Conservation (phyloP, 139 green algal genomes). For the Micromonas pusilla region DNA sequence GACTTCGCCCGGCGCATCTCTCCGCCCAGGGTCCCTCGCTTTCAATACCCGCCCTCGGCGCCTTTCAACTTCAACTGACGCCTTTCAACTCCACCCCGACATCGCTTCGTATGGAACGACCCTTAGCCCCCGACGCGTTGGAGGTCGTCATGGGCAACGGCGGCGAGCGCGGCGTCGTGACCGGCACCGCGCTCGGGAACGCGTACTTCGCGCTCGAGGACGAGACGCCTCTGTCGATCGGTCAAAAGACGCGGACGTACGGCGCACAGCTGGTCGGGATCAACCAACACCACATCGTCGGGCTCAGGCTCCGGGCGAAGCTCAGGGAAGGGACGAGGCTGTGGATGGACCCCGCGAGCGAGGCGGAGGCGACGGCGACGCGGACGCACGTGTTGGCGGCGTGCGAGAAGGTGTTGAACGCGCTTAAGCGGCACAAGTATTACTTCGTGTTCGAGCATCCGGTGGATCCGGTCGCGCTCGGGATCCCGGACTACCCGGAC, state of each 20-base stretch:
- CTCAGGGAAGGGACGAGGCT: background rate
- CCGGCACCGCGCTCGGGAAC: background rate
- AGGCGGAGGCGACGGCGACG: background rate
- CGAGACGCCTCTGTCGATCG: background rate
- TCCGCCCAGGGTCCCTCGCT: no score
- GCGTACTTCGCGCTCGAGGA: background rate
- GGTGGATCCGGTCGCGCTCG: slow-evolving; percentile 44
- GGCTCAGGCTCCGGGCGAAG: background rate
- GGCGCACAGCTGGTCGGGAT: background rate
- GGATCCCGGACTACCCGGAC: slow-evolving; percentile 58
- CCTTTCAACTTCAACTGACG: no score
- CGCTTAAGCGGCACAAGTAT: background rate
- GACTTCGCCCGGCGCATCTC: no score
- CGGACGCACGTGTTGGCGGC: background rate
- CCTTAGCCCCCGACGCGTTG: background rate
- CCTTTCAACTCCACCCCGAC: no score
- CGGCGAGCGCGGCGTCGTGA: background rate
- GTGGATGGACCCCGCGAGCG: background rate
- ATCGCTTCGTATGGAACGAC: no score
- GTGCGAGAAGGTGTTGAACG: background rate
- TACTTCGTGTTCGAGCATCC: slow-evolving; percentile 46
- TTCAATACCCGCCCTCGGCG: no score
- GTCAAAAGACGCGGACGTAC: background rate
- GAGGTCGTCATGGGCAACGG: background rate
- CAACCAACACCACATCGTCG: background rate